Conservation (phyloP, 164 flowering plant genomes). For the Aristolochia fimbriata region DNA sequence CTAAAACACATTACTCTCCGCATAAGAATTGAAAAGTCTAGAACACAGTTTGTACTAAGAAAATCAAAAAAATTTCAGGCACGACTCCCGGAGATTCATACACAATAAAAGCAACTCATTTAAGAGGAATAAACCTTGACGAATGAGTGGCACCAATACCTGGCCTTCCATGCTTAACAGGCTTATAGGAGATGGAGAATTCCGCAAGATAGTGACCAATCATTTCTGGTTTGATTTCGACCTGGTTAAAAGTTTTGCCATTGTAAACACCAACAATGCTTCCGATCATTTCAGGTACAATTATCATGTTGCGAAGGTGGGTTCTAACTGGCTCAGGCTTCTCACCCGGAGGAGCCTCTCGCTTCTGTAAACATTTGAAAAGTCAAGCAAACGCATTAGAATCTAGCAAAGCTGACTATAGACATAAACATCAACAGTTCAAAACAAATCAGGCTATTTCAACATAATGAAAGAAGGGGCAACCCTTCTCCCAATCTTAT, state of each 20-base stretch:
- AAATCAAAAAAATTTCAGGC: too few relatives aligned
- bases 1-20: too few relatives aligned
- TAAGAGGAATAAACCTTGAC: conserved; percentile 24
- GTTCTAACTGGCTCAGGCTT: conserved; percentile 19
- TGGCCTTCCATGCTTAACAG: conserved; percentile 18
- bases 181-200: conserved; percentile 18
- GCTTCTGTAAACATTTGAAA: conserved; percentile 4
- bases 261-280: conserved; percentile 16
- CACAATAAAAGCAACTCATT: conserved; percentile 2
- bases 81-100: background rate
- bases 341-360: conserved; percentile 17
- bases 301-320: conserved; percentile 19
- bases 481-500: too few relatives aligned
- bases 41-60: too few relatives aligned
- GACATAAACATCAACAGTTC: too few relatives aligned
- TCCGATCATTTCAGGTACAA: conserved; percentile 18
- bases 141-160: conserved; percentile 21
- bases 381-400: too few relatives aligned
- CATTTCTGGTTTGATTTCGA: conserved; percentile 20
- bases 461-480: too few relatives aligned
- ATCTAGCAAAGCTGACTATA: too few relatives aligned
- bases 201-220: conserved; percentile 16
- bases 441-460: too few relatives aligned
- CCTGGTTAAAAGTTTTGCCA: conserved; percentile 17
- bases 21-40: too few relatives aligned